Percentiles rank a stretch among this genome's conserved stretches.
These are phyloP conservation scores for Phytopythium delawarense DNA, from an alignment of 352 stramenopile genomes.

Conservation along the genomic window DNA sequence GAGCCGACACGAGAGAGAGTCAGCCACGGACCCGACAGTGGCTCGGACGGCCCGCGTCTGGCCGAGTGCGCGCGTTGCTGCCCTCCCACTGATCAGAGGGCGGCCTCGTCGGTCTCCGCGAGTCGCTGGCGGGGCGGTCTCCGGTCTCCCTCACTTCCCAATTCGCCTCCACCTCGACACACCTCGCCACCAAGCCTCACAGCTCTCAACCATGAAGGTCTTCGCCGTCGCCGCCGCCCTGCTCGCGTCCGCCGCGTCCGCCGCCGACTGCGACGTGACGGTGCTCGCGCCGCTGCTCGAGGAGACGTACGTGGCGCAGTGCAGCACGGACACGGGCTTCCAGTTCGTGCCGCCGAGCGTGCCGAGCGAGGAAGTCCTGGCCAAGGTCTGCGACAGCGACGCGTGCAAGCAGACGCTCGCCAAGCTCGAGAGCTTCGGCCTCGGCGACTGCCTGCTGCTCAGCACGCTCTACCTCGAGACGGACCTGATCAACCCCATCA, in stretches of 20 bases:
- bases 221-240: slow-evolving; percentile 7
- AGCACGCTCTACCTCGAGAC: slow-evolving; percentile 15
- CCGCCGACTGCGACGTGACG: slow-evolving; percentile 10
- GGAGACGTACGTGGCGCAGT: slow-evolving; percentile 7
- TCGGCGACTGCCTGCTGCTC: slow-evolving; percentile 27
- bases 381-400: slow-evolving; percentile 18
- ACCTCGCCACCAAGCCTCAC: not conserved
- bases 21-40: not conserved
- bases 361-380: slow-evolving; percentile 6
- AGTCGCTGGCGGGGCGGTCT: not conserved
- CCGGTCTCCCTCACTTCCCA: not conserved
- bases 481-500: slow-evolving; percentile 17
- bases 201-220: slow-evolving; percentile 12
- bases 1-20: not conserved
- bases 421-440: slow-evolving; percentile 12
- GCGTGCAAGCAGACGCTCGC: slow-evolving; percentile 19
- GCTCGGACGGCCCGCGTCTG: not conserved
- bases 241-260: slow-evolving; percentile 7
- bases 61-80: not conserved
- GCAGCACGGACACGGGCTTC: slow-evolving; percentile 19
- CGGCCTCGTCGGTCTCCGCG: not conserved
- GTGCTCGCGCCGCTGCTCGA: slow-evolving; percentile 6
- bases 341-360: slow-evolving; percentile 9
- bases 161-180: not conserved
- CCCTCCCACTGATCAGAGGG: not conserved